A percentile compares a stretch with the other conserved stretches of the same genome.
These are phyloP conservation scores for Hanseniaspora hatyaiensis DNA, from an alignment of 805 yeast genomes.

Conservation along the genomic window DNA sequence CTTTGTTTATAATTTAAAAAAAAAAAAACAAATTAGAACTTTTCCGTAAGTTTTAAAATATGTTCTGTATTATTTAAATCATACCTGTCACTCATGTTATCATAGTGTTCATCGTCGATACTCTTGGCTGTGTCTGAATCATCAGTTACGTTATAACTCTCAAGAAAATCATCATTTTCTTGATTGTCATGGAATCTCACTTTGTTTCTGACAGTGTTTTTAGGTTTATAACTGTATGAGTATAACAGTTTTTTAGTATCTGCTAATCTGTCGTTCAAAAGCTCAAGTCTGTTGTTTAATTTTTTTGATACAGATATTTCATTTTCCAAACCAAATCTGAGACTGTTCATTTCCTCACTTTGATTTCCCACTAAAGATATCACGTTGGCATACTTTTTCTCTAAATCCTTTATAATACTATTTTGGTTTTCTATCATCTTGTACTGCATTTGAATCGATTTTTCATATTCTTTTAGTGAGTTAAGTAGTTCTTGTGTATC, in stretches of 20 bases:
- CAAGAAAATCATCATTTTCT: neutral
- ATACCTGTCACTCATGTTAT: no score
- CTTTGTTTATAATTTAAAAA: no score
- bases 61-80: constrained; percentile 16
- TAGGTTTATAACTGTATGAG: neutral
- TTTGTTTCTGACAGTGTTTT: neutral
- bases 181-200: constrained; percentile 11
- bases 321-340: constrained; percentile 1
- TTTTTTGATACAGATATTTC: constrained; percentile 4
- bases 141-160: neutral
- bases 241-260: constrained; percentile 11
- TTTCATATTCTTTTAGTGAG: constrained; percentile 1
- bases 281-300: constrained; percentile 3
- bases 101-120: no score
- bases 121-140: neutral
- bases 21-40: no score
- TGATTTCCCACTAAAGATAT: neutral
- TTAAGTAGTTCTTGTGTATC: constrained; percentile 2
- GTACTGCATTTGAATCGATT: constrained; percentile 5
- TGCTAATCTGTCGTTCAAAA: constrained; percentile 7
- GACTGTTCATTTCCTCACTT: constrained; percentile 1
- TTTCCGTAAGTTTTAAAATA: constrained; percentile 10
- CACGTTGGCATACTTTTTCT: constrained; percentile 3
- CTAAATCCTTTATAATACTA: constrained; percentile 3
- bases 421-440: constrained; percentile 1